Conservation (phyloP, 2,329 filamentous ascomycete genomes). For the Rugonectria rugulosa region DNA sequence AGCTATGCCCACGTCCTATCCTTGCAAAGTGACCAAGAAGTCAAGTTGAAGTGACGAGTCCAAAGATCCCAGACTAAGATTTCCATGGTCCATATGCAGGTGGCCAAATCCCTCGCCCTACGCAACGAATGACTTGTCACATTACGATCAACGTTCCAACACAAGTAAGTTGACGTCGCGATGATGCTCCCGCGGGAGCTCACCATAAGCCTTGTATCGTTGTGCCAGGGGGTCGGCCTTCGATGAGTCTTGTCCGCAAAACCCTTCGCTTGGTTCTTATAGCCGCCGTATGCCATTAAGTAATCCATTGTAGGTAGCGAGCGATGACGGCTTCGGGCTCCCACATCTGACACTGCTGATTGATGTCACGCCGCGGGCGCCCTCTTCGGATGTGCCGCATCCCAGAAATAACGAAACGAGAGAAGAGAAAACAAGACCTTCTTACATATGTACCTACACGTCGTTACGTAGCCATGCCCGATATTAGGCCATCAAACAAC, state of each 20-base stretch:
- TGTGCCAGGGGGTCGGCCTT: too few relatives aligned
- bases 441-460: slow-evolving; percentile 14
- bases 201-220: background rate
- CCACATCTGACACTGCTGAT: slow-evolving; percentile 13
- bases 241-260: too few relatives aligned
- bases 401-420: slow-evolving; percentile 26
- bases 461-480: slow-evolving; percentile 27
- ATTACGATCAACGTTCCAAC: slow-evolving; percentile 34
- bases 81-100: slow-evolving; percentile 29
- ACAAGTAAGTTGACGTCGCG: slow-evolving; percentile 8
- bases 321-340: too few relatives aligned
- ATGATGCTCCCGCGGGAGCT: slow-evolving; percentile 14
- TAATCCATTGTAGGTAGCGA: too few relatives aligned
- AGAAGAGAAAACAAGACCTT: slow-evolving; percentile 41
- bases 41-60: slow-evolving; percentile 26
- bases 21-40: slow-evolving; percentile 19
- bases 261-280: too few relatives aligned
- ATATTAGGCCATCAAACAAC: slow-evolving; percentile 17
- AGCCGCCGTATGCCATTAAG: too few relatives aligned
- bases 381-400: slow-evolving; percentile 25
- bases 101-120: slow-evolving; percentile 30
- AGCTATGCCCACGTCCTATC: slow-evolving; percentile 23
- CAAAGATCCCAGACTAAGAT: slow-evolving; percentile 21
- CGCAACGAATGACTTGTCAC: slow-evolving; percentile 35
- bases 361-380: slow-evolving; percentile 20